Conservation (phyloP, 192 early-diverging fungal species). For the Gaertneriomyces sp. region DNA sequence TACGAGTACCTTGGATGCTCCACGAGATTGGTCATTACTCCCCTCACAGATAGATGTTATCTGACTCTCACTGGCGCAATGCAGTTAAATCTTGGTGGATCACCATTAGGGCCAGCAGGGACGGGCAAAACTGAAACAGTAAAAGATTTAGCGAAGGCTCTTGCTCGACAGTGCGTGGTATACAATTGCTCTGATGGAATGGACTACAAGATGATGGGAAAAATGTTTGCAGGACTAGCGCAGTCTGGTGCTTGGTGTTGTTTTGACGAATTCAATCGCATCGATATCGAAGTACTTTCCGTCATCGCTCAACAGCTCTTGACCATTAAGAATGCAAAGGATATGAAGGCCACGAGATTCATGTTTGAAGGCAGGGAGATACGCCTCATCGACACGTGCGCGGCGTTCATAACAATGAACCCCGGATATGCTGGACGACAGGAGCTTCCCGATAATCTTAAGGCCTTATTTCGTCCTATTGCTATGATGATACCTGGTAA, state of each 20-base stretch:
- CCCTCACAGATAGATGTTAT: constrained; percentile 60
- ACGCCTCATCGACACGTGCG: constrained; percentile 57
- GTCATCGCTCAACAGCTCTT: constrained; percentile 63
- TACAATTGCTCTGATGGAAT: constrained; percentile 65
- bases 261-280: constrained; percentile 65
- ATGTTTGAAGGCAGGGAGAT: constrained; percentile 62
- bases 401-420: constrained; percentile 62
- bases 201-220: constrained; percentile 69
- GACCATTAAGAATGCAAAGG: constrained; percentile 60
- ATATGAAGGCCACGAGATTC: constrained; percentile 52
- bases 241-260: constrained; percentile 64
- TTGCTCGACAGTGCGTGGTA: constrained; percentile 60
- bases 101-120: constrained; percentile 56
- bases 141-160: constrained; percentile 60
- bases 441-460: constrained; percentile 60
- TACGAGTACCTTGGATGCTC: constrained; percentile 64
- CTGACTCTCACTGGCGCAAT: constrained; percentile 62
- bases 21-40: constrained; percentile 59
- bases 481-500: constrained; percentile 63
- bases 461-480: constrained; percentile 60
- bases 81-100: constrained; percentile 58
- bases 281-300: constrained; percentile 60
- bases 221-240: constrained; percentile 62
- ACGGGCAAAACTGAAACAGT: constrained; percentile 65
- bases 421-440: constrained; percentile 60